Base-by-base conservation (phyloP, 768 basidiomycete genomes). In the Scleroderma citrinum region DNA sequence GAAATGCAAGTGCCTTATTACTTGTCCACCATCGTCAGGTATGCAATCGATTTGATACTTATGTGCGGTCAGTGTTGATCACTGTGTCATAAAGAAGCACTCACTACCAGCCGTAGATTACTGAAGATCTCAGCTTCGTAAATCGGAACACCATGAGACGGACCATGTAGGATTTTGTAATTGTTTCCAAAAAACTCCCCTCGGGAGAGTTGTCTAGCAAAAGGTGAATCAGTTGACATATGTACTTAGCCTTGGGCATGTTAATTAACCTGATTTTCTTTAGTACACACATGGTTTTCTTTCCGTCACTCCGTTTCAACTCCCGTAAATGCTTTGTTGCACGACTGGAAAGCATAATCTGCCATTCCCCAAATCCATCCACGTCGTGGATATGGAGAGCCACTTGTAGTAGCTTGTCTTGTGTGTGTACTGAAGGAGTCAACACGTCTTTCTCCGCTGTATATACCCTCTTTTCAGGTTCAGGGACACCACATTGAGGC, bases 131-230 rank as follows among this genome's bases (percentile, higher is more conserved):
- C 82, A 0, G 82, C 81, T 59, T 83, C 80, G 54, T 71, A 83
- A 5, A 83, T 71, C 0, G 81, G 78, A 13, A 82, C 62, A 4
- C 74, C 71, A 14, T 59, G 62, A 29, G 66, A 64, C 1, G 60
- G 46, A 2, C 74, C 72, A 7, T 65, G 75, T 26, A 83, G 63
- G 5, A 70, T 63, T 60, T 80, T 81, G 52, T 82, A 78, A 54
- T 83, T 83, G 53, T 81, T 76, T 20, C 71, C 68, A 2, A 81
- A 82, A 55, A 85, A 83, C 52, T 78, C 74, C 0, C 82, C 82
- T 21, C 72, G 70, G 0, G 82, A 84, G 12, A 85, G 69, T 49
- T 84, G 81, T 59, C 83, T 83, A 43, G 13, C 17, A 13, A n/a
- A 16, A n/a, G 1, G 8, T 7, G 3, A 14, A 16, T 14, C 24